Conservation (phyloP, 441 rosid genomes). For the Lepidium campestre region DNA sequence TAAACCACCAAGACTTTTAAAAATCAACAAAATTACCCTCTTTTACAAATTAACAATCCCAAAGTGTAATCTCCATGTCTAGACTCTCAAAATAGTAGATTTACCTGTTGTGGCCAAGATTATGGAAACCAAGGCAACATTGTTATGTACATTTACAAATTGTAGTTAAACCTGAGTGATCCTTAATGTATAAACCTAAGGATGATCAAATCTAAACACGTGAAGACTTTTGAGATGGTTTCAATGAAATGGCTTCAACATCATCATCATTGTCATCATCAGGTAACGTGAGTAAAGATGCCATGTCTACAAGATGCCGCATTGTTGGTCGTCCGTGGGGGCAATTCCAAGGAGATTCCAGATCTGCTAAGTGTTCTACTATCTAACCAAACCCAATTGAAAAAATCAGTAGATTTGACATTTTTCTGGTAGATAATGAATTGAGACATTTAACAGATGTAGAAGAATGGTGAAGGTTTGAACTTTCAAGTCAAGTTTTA, state of each 20-base stretch:
- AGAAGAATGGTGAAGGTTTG: neutral
- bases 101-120: neutral
- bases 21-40: neutral
- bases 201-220: neutral
- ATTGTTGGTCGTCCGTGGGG: slow-evolving; percentile 98
- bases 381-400: slow-evolving; percentile 39
- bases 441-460: neutral
- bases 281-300: slow-evolving; percentile 35
- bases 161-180: neutral
- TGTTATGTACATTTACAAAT: neutral
- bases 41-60: neutral
- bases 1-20: neutral
- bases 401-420: neutral
- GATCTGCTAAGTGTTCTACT: slow-evolving; percentile 66
- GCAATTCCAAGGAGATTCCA: slow-evolving; percentile 96
- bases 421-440: neutral
- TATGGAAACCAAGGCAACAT: neutral
- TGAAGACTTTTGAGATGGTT: neutral
- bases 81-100: neutral
- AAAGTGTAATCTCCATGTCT: neutral
- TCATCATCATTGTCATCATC: slow-evolving; percentile 19
- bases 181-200: neutral
- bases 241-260: slow-evolving; percentile 10
- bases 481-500: neutral
- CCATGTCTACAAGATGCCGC: slow-evolving; percentile 89